Conservation (phyloP, 805 yeast species). For the Citeromyces matritensis region DNA sequence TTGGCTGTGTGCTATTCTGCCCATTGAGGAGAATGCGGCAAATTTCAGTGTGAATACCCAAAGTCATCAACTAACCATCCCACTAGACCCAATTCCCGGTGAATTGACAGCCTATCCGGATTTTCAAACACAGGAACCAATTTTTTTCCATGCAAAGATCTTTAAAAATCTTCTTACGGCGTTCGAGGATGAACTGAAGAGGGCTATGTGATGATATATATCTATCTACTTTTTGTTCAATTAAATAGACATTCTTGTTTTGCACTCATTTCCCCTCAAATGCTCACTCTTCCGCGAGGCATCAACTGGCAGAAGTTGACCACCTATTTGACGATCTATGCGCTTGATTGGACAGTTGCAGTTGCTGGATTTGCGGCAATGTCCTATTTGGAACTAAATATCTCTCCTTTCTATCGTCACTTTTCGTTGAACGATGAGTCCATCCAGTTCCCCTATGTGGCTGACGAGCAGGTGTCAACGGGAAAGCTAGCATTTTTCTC, state of each 20-base stretch:
- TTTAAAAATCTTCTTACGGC: constrained; percentile 28
- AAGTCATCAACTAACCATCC: neutral
- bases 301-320: neutral
- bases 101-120: constrained; percentile 20
- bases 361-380: constrained; percentile 3
- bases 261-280: neutral
- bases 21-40: constrained; percentile 16
- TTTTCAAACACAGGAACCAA: constrained; percentile 24
- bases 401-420: constrained; percentile 28
- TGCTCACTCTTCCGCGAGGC: neutral
- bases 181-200: constrained; percentile 21
- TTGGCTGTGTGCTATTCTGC: constrained; percentile 66
- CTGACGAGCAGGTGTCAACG: constrained; percentile 18
- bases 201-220: constrained; percentile 14
- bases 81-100: constrained; percentile 11
- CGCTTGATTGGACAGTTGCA: constrained; percentile 6
- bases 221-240: constrained; percentile 5
- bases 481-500: constrained; percentile 15
- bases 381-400: constrained; percentile 8
- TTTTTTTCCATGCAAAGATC: constrained; percentile 36
- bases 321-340: constrained; percentile 3
- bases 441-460: constrained; percentile 32
- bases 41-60: constrained; percentile 3
- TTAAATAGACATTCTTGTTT: neutral
- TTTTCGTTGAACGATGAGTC: constrained; percentile 24